phyloP scores from a whole-genome alignment of 768 basidiomycete genomes.

The Boletus fagicola region DNA sequence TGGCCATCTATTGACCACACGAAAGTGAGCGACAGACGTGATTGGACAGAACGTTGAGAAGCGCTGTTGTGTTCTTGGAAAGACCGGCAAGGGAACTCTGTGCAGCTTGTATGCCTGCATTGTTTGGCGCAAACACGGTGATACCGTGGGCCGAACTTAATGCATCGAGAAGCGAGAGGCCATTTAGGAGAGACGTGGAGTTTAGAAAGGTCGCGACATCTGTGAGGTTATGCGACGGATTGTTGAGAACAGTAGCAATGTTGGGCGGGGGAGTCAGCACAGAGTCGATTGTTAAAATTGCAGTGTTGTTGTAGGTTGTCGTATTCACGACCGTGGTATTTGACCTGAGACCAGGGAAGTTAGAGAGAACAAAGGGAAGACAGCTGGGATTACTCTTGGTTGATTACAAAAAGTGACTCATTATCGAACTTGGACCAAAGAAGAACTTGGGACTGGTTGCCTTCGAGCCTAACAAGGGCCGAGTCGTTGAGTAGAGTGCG shows the following conservation, averaged over 20 bases:
- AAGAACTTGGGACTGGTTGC: constrained; percentile 55
- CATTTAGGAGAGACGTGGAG: constrained; percentile 23
- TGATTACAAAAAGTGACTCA: constrained; percentile 45
- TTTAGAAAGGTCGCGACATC: constrained; percentile 21
- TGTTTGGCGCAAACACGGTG: constrained; percentile 66
- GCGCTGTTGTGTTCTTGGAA: constrained; percentile 44
- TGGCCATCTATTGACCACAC: not conserved
- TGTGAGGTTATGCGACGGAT: constrained; percentile 40
- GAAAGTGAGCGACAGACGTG: constrained; percentile 44
- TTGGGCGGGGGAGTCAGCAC: constrained; percentile 55
- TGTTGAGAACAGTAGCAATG: constrained; percentile 40
- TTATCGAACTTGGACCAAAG: constrained; percentile 41
- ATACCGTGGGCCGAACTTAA: constrained; percentile 46
- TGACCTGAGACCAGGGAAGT: constrained; percentile 17
- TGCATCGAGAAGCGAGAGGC: constrained; percentile 27
- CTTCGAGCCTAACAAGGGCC: constrained; percentile 52
- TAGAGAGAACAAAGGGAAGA: not conserved
- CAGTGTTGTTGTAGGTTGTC: constrained; percentile 38
- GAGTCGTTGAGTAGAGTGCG: constrained; percentile 58
- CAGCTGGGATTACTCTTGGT: constrained; percentile 41
- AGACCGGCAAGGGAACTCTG: constrained; percentile 34
- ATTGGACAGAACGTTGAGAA: constrained; percentile 50
- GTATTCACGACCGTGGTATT: constrained; percentile 40
- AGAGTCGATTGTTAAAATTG: constrained; percentile 48
- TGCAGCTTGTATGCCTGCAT: constrained; percentile 45